Percentiles rank a stretch among this genome's conserved stretches.
Conservation (phyloP, 1,139 yeast species). For the Candida anutae region DNA sequence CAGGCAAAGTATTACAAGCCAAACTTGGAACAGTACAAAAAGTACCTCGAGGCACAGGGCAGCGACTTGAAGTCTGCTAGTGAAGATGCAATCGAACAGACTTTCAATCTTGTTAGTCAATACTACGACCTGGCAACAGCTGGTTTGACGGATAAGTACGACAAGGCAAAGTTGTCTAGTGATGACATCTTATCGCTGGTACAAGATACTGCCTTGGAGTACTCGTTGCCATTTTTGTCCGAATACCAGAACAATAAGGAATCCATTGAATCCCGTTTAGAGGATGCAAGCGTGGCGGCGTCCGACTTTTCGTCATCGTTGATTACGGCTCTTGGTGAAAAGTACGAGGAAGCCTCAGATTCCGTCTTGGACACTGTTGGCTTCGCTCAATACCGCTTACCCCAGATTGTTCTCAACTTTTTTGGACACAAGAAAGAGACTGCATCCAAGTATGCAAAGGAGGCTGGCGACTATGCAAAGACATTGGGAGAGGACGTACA, state of each 20-base stretch:
- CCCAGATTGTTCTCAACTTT: slow-evolving; percentile 6
- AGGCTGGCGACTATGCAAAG: neutral
- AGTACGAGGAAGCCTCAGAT: slow-evolving; percentile 7
- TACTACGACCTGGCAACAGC: slow-evolving; percentile 36
- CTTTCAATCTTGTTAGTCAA: slow-evolving; percentile 22
- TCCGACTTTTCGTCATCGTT: slow-evolving; percentile 5
- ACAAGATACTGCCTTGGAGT: slow-evolving; percentile 16
- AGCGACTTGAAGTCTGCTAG: slow-evolving; percentile 9
- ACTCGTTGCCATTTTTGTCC: slow-evolving; percentile 10
- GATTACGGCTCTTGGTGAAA: slow-evolving; percentile 4
- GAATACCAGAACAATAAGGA: slow-evolving; percentile 8
- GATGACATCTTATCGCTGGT: slow-evolving; percentile 16
- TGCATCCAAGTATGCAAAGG: slow-evolving; percentile 1
- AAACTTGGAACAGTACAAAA: slow-evolving; percentile 12
- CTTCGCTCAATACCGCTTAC: slow-evolving; percentile 11
- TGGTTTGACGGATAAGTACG: slow-evolving; percentile 17
- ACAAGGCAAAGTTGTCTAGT: slow-evolving; percentile 11
- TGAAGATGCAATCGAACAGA: slow-evolving; percentile 14
- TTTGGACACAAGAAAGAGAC: slow-evolving; percentile 1
- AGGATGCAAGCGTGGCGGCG: slow-evolving; percentile 13
- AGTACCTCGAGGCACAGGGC: slow-evolving; percentile 6
- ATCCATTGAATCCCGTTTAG: slow-evolving; percentile 8
- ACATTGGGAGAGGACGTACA: neutral
- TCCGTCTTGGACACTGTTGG: slow-evolving; percentile 13
- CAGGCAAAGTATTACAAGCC: slow-evolving; percentile 15